These are phyloP conservation scores for Clarireedia monteithiana DNA, from an alignment of 2,329 filamentous ascomycete species.

Conservation along the genomic window DNA sequence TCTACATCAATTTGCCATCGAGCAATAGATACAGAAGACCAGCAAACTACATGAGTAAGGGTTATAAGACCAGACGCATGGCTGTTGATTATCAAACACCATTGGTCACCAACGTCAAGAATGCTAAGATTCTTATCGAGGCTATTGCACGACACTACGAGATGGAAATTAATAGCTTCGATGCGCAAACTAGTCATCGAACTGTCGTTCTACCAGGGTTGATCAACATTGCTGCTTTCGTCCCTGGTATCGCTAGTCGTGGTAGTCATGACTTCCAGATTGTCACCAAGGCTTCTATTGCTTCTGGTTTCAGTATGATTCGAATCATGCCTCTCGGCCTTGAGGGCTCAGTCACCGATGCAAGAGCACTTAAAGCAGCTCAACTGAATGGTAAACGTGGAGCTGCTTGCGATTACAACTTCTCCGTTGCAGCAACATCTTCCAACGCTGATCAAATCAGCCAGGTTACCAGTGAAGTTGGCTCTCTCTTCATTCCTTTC, in stretches of 20 bases:
- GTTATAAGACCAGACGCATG: slow-evolving; percentile 94
- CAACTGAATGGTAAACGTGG: slow-evolving; percentile 62
- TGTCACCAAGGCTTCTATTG: slow-evolving; percentile 66
- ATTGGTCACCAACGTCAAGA: slow-evolving; percentile 97
- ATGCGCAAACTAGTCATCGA: slow-evolving; percentile 86
- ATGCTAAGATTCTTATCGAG: slow-evolving; percentile 94
- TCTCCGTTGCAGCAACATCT: slow-evolving; percentile 67
- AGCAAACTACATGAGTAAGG: slow-evolving; percentile 97
- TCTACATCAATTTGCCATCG: slow-evolving; percentile 99
- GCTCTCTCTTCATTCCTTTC: slow-evolving; percentile 76
- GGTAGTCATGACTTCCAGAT: slow-evolving; percentile 60
- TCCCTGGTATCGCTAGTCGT: slow-evolving; percentile 60
- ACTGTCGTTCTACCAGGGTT: slow-evolving; percentile 66
- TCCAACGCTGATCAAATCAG: slow-evolving; percentile 69
- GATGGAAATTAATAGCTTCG: slow-evolving; percentile 72
- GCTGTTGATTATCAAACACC: slow-evolving; percentile 93
- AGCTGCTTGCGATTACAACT: slow-evolving; percentile 71
- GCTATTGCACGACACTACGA: slow-evolving; percentile 86
- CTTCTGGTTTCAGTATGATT: slow-evolving; percentile 73
- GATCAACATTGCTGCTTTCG: slow-evolving; percentile 73
- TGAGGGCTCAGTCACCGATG: slow-evolving; percentile 65
- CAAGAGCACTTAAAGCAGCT: slow-evolving; percentile 60
- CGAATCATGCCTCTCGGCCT: slow-evolving; percentile 70
- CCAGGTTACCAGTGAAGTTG: slow-evolving; percentile 64
- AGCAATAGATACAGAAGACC: slow-evolving; percentile 95